Base-by-base conservation (phyloP, 768 basidiomycete species). In the Pholiota microspora region DNA sequence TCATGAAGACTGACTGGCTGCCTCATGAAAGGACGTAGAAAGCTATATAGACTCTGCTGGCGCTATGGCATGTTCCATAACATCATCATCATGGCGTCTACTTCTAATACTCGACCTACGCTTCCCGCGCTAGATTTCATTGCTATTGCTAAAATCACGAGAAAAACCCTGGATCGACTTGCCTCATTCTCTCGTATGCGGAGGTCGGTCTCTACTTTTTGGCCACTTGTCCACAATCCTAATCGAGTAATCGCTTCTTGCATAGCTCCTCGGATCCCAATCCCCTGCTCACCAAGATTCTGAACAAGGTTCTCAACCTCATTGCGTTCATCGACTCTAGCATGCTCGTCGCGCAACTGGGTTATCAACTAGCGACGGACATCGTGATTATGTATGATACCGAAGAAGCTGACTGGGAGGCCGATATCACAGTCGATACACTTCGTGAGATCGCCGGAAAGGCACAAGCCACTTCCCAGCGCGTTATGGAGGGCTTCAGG, bases 101-200 rank as follows among this genome's bases (percentile, higher is more conserved):
- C 45, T 6, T 49, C 45, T 12, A 56, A 27, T 32, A 12, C 35
- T 27, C 45, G 15, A 1, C 12, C 53, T 42, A 44, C 45, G 12
- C 54, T 59, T 25, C 62, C 65, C 8, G 59, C 55, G 27, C 56
- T 72, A 6, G 64, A 73, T 56, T 54, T 71, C 7, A 38, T 60
- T 13, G 52, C 59, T 9, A 61, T 69, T 10, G 73, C 70, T 3
- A 66, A 63, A 38, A 62, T 62, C 8, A 73, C 71, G 1, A 59
- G 68, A 27, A 75, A 73, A 57, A 69, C 71, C 3, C 62, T 73
- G n/a, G 71, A 75, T 47, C 68, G 73, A 7, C 64, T 75, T 15
- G 70, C 68, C 3, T 72, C 72, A 9, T 75, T 72, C 52, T 67
- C 64, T 15, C 64, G 61, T 12, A 59, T 73, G 38, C 64, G 64